phyloP scores from a whole-genome alignment of 2,329 filamentous ascomycete genomes.

The Aureobasidium sp. region DNA sequence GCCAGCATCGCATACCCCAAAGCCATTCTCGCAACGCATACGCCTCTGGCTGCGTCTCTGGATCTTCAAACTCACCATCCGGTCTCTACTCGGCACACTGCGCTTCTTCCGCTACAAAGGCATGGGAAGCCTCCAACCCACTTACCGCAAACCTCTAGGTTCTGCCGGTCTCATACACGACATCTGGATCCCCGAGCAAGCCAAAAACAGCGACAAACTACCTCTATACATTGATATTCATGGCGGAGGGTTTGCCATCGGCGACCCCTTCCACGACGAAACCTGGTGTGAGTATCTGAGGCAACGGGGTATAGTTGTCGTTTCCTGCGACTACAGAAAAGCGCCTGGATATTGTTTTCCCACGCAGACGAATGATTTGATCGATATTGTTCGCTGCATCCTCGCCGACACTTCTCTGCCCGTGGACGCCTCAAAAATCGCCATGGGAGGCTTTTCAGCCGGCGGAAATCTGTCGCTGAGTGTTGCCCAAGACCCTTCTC shows the following conservation, averaged over 20 bases:
- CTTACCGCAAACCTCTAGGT: background rate
- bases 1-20: background rate
- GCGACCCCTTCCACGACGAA: background rate
- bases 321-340: conserved; percentile 1
- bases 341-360: background rate
- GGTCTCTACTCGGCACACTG: background rate
- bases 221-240: conserved; percentile 12
- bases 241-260: conserved; percentile 3
- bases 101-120: background rate
- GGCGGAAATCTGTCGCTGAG: conserved; percentile 6
- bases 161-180: background rate
- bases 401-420: background rate
- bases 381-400: background rate
- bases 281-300: background rate
- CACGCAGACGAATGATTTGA: background rate
- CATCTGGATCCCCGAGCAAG: background rate
- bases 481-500: background rate
- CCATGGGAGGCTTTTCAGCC: conserved; percentile 5
- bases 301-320: background rate
- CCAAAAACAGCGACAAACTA: background rate
- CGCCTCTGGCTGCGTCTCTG: conserved; percentile 7
- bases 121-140: background rate
- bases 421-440: background rate
- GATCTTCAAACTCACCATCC: conserved; percentile 7
- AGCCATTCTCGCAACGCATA: background rate